A percentile compares a stretch with the other conserved stretches of the same genome.
These are phyloP conservation scores for Cryptomeria japonica DNA, from an alignment of 75 land plant species.

Conservation along the genomic window DNA sequence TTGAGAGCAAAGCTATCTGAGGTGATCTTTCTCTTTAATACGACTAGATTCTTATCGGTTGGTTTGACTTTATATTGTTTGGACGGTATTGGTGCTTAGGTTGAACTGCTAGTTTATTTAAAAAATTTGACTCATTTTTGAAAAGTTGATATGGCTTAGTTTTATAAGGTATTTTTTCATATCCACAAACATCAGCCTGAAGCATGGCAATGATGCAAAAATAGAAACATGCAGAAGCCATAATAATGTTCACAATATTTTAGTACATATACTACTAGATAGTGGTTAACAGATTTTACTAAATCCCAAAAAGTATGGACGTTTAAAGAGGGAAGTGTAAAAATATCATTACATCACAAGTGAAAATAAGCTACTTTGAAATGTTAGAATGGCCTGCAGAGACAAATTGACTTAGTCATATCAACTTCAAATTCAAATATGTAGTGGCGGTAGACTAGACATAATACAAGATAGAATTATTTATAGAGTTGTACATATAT, in stretches of 20 bases:
- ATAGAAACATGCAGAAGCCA: not conserved
- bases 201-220: not conserved
- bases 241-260: not conserved
- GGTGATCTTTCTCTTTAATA: not conserved
- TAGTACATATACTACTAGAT: not conserved
- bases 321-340: too few relatives aligned
- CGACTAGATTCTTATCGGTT: not conserved
- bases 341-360: too few relatives aligned
- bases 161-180: too few relatives aligned
- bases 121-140: not conserved
- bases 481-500: too few relatives aligned
- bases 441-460: too few relatives aligned
- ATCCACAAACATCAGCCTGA: too few relatives aligned
- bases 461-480: too few relatives aligned
- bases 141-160: not conserved
- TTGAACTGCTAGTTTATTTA: not conserved
- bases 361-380: too few relatives aligned
- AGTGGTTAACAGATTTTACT: not conserved
- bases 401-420: too few relatives aligned
- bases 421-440: too few relatives aligned
- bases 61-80: not conserved
- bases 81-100: not conserved
- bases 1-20: slow-evolving; percentile 24
- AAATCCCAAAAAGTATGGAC: too few relatives aligned
- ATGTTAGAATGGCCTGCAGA: too few relatives aligned